phyloP scores from a whole-genome alignment of 768 basidiomycete species.

The Galerina sulciceps region DNA sequence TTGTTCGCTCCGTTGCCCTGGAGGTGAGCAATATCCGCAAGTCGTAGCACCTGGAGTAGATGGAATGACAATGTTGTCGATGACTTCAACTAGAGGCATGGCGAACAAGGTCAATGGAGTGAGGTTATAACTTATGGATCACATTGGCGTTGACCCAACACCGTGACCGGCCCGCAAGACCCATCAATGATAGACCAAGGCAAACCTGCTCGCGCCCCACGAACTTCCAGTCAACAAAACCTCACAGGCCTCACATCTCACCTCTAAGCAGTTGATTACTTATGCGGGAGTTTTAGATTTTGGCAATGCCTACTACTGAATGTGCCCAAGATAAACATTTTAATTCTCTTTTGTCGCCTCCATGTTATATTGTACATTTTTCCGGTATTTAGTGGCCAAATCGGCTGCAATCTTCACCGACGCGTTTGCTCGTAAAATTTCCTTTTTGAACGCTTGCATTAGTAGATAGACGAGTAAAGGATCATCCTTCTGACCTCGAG shows the following conservation, averaged over 20 bases:
- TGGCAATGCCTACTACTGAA: not conserved
- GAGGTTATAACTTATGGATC: not conserved
- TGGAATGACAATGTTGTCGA: conserved; percentile 43
- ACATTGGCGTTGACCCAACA: not conserved
- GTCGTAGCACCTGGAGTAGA: conserved; percentile 38
- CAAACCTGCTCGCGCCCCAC: no score
- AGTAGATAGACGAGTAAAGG: not conserved
- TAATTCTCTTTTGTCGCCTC: conserved; percentile 63
- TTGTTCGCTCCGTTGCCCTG: conserved; percentile 48
- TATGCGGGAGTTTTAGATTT: not conserved
- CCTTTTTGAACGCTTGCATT: conserved; percentile 43
- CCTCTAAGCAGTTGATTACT: not conserved
- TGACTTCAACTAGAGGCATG: conserved; percentile 19
- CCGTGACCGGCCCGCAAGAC: no score
- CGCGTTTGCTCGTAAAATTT: conserved; percentile 78
- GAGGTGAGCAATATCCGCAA: conserved; percentile 72
- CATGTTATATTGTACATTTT: conserved; percentile 93
- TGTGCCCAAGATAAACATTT: not conserved
- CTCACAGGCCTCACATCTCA: no score
- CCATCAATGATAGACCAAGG: no score
- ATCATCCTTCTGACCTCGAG: conserved; percentile 61
- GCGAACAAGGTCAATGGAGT: not conserved
- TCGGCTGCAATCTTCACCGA: conserved; percentile 83
- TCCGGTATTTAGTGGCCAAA: conserved; percentile 83
- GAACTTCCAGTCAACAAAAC: no score